Percentiles rank a stretch among this genome's conserved stretches.
phyloP scores from a whole-genome alignment of 129 eudicot species.

The Tanacetum coccineum region DNA sequence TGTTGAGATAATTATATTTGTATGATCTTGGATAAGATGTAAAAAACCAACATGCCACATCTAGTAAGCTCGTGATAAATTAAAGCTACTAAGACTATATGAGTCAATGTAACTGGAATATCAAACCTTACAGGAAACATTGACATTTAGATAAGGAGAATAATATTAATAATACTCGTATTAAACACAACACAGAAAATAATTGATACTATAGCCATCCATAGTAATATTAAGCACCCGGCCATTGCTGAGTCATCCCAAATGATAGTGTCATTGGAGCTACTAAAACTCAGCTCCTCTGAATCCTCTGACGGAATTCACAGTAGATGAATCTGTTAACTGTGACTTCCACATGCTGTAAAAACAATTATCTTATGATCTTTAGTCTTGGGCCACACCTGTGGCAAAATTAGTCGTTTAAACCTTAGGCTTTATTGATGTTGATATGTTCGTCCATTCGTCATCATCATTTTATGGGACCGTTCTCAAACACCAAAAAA shows the following conservation, averaged over 20 bases:
- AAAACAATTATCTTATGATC: slow-evolving; percentile 10
- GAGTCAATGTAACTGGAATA: too few relatives aligned
- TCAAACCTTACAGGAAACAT: too few relatives aligned
- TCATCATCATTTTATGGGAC: background rate
- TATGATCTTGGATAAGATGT: too few relatives aligned
- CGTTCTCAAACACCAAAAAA: background rate
- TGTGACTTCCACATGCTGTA: slow-evolving; percentile 8
- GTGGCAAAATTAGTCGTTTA: slow-evolving; percentile 19
- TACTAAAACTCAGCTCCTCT: slow-evolving; percentile 20
- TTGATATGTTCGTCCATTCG: background rate
- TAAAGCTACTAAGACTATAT: too few relatives aligned
- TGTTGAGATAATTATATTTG: too few relatives aligned
- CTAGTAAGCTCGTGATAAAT: too few relatives aligned
- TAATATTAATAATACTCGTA: background rate
- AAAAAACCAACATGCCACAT: too few relatives aligned
- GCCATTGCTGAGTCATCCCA: slow-evolving; percentile 14
- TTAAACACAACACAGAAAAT: slow-evolving; percentile 18
- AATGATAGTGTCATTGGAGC: slow-evolving; percentile 3
- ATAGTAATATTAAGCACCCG: slow-evolving; percentile 2
- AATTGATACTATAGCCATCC: slow-evolving; percentile 1
- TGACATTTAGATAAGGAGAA: too few relatives aligned
- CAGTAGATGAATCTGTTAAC: slow-evolving; percentile 18
- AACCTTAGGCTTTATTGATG: slow-evolving; percentile 26
- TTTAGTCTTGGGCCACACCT: slow-evolving; percentile 17
- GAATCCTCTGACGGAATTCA: slow-evolving; percentile 13